These are phyloP conservation scores for Trypanosoma scelopori DNA, from an alignment of 208 protist species.

Conservation along the genomic window DNA sequence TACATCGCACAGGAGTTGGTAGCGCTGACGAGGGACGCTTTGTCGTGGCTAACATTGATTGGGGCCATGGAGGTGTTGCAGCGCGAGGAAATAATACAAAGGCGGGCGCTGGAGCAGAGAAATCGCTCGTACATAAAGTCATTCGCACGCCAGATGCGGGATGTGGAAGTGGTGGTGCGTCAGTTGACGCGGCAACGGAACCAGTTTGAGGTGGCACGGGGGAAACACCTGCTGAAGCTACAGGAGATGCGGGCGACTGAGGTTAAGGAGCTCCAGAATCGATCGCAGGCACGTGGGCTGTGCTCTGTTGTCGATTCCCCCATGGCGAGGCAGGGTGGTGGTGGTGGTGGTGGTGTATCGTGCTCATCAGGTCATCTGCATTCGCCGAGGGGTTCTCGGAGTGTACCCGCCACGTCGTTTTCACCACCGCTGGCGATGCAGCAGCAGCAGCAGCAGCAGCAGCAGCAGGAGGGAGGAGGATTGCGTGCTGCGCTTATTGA, in stretches of 20 bases:
- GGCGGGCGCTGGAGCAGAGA: slow-evolving; percentile 13
- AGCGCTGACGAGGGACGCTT: not conserved
- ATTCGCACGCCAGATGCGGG: slow-evolving; percentile 1
- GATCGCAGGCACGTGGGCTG: not conserved
- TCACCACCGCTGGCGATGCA: not conserved
- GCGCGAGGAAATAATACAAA: slow-evolving; percentile 6
- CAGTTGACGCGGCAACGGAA: slow-evolving; percentile 1
- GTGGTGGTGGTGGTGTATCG: not conserved
- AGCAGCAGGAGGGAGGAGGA: not conserved
- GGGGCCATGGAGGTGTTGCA: slow-evolving; percentile 13
- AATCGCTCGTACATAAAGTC: slow-evolving; percentile 15
- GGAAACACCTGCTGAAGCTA: slow-evolving; percentile 6
- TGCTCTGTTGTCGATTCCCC: not conserved
- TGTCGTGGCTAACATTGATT: not conserved
- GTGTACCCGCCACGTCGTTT: not conserved
- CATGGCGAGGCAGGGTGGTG: too few relatives aligned
- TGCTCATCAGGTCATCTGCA: too few relatives aligned
- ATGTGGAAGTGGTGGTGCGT: not conserved
- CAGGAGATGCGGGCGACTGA: not conserved
- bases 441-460: not conserved
- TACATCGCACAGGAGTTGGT: not conserved
- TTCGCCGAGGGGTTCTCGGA: too few relatives aligned
- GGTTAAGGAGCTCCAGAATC: not conserved
- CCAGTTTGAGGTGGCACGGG: slow-evolving; percentile 8
- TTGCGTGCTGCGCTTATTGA: not conserved